Base-by-base conservation (phyloP, 1,139 yeast species). In the Suhomyces taliae region DNA sequence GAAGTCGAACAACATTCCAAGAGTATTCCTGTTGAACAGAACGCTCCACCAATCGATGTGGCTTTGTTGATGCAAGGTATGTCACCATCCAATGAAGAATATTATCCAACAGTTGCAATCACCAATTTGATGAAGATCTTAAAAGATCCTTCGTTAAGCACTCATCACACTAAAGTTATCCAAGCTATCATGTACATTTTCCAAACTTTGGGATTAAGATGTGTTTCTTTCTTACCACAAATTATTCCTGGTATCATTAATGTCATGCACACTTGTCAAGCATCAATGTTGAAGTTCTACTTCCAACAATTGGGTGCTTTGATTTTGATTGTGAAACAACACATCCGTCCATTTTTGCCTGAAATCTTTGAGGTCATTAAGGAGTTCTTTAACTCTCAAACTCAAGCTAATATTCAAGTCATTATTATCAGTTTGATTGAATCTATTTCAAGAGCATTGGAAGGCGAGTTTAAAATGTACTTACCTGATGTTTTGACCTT, bases 101-200 rank as follows among this genome's bases (percentile, higher is more conserved):
- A 90, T 59, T 91, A 90, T 59, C 97, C 98, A 3, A 90, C 97
- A 0, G 98, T 95, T 24, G 98, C 95, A 1, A 88, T 93, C 38
- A 85, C 84, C 34, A 88, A 90, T 14, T 70, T 95, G 52, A 81
- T 91, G 83, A 87, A 85, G 50, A 85, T 93, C 27, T 69, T 93
- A 43, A 85, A 86, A 54, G 99, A 95, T 63, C 83, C 88, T 1
- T 89, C 97, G 0, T 74, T 93, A 49, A 84, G 88, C 12, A 75
- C 89, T 0, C 96, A 91, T 59, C 98, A 95, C 62, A 87, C 93
- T 7, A 86, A 89, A 38, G 96, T 90, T 34, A 88, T 90, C 10
- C 96, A 90, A 58, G 96, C 98, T 0, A 87, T 93, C 41, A 85
- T 91, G 80, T 85, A 88, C 60, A 90, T 93, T 43, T 90, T 90